Percentiles rank a stretch among this genome's conserved stretches.
These are phyloP conservation scores for Penicillium dipodomyicola DNA, from an alignment of 495 filamentous ascomycete genomes.

Conservation along the genomic window DNA sequence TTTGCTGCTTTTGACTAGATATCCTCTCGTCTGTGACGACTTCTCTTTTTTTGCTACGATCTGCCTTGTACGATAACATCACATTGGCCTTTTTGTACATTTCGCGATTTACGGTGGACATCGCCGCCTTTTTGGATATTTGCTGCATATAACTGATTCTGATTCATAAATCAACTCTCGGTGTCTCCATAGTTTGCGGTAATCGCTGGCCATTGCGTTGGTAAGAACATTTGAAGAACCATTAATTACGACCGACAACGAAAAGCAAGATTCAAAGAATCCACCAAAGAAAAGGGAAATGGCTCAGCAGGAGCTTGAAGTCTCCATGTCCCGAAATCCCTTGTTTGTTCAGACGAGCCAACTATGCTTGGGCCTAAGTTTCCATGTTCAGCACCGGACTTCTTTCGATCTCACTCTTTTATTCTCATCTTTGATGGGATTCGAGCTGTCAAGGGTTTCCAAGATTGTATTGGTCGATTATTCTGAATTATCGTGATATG, in stretches of 20 bases:
- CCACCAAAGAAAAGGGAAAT: background rate
- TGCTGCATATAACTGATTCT: background rate
- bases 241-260: background rate
- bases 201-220: background rate
- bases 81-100: constrained; percentile 9
- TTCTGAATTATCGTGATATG: too few species aligned
- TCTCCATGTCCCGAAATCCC: background rate
- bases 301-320: background rate
- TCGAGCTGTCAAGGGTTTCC: too few species aligned
- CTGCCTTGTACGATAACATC: constrained; percentile 6
- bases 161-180: background rate
- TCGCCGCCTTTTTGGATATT: background rate
- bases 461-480: too few species aligned
- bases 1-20: constrained; percentile 5
- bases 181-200: background rate
- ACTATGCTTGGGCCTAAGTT: background rate
- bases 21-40: constrained; percentile 7
- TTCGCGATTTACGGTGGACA: background rate
- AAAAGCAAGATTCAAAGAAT: background rate
- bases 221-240: background rate
- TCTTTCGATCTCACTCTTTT: background rate
- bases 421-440: background rate
- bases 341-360: background rate
- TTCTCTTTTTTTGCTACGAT: background rate
- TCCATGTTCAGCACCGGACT: background rate